phyloP scores from a whole-genome alignment of 2,329 filamentous ascomycete species.

The Pyrenochaeta sp. region DNA sequence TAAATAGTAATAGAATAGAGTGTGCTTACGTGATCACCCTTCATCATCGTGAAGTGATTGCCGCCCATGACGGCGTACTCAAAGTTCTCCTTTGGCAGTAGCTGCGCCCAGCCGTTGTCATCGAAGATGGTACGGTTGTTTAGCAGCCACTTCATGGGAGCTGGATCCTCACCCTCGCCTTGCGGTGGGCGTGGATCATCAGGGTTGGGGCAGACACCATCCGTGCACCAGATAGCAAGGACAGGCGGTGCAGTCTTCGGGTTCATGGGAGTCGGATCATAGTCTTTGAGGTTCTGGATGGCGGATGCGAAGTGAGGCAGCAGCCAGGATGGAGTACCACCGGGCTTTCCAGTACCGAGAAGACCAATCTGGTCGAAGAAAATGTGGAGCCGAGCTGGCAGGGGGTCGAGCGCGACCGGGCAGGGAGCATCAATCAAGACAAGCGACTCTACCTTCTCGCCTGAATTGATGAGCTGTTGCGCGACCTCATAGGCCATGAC shows the following conservation, averaged over 20 bases:
- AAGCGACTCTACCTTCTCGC: constrained; percentile 59
- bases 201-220: constrained; percentile 73
- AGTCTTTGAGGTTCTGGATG: constrained; percentile 72
- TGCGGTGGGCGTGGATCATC: constrained; percentile 71
- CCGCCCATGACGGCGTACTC: constrained; percentile 71
- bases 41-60: constrained; percentile 81
- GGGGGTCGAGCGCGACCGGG: constrained; percentile 59
- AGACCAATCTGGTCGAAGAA: constrained; percentile 78
- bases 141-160: constrained; percentile 69
- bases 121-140: constrained; percentile 77
- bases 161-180: constrained; percentile 62
- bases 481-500: constrained; percentile 62
- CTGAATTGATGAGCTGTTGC: constrained; percentile 56
- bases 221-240: constrained; percentile 74
- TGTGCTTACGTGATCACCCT: constrained; percentile 60
- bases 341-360: constrained; percentile 67
- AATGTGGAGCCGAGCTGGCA: constrained; percentile 66
- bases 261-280: constrained; percentile 70
- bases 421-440: constrained; percentile 63
- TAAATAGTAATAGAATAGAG: neutral
- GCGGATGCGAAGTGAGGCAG: constrained; percentile 75
- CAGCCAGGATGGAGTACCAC: constrained; percentile 74
- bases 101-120: constrained; percentile 73
- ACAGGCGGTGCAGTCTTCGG: constrained; percentile 66
- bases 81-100: constrained; percentile 68